phyloP scores from a whole-genome alignment of 495 filamentous ascomycete species.

The Hypoxylon crocopeplum region DNA sequence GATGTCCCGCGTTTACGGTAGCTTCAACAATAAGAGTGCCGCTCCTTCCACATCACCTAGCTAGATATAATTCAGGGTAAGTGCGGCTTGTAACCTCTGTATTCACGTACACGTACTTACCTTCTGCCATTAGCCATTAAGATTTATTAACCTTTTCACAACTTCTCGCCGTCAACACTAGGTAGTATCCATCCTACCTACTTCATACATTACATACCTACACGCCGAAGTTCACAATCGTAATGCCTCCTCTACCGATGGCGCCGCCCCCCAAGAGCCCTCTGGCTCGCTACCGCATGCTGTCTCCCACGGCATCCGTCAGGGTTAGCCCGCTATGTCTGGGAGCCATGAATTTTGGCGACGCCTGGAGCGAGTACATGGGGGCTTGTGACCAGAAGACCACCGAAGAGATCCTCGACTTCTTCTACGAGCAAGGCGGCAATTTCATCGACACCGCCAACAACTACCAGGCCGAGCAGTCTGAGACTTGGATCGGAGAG shows the following conservation, averaged over 20 bases:
- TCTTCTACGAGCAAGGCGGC: slow-evolving; percentile 67
- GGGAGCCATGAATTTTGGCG: slow-evolving; percentile 69
- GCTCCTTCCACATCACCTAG: no score
- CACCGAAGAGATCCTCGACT: slow-evolving; percentile 70
- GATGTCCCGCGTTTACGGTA: no score
- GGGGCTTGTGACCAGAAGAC: slow-evolving; percentile 68
- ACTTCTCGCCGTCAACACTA: no score
- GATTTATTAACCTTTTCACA: no score
- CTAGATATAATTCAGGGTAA: no score
- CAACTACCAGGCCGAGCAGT: slow-evolving; percentile 73
- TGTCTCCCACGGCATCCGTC: slow-evolving; percentile 64
- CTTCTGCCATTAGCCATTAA: no score
- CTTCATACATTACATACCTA: no score
- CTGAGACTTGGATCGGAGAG: slow-evolving; percentile 77
- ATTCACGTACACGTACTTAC: no score
- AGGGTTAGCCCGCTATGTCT: slow-evolving; percentile 67
- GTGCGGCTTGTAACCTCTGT: no score
- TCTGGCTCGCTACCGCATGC: slow-evolving; percentile 64
- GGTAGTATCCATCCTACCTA: no score
- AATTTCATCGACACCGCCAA: slow-evolving; percentile 83
- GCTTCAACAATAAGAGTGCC: no score
- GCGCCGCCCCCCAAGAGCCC: slow-evolving; percentile 52
- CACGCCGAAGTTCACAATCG: slow-evolving; percentile 3
- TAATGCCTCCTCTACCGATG: slow-evolving; percentile 20
- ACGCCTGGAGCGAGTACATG: slow-evolving; percentile 59